Evolutionary conservation across 192 early-diverging fungal species (phyloP).

Genomic region (Coemansia sp.): DNA sequence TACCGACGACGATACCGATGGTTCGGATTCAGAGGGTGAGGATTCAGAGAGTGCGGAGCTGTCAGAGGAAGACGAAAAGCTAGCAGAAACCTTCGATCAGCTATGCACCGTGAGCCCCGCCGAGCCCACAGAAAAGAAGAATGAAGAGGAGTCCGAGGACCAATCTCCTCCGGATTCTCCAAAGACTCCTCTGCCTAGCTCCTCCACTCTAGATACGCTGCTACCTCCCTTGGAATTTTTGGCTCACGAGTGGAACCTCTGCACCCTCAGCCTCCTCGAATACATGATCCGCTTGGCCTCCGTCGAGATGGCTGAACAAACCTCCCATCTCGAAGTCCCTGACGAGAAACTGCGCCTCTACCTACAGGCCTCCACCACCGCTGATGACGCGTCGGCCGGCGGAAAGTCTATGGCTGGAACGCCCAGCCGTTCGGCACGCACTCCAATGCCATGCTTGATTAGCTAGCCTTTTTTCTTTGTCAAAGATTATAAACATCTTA

Average conservation of each 20-base stretch:
- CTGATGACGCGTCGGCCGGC: background rate
- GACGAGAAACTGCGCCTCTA: conserved; percentile 71
- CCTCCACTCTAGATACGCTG: background rate
- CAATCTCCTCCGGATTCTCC: background rate
- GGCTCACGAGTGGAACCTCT: conserved; percentile 32
- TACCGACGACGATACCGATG: background rate
- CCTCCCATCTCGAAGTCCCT: conserved; percentile 60
- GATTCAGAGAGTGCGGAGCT: background rate
- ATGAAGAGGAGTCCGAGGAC: background rate
- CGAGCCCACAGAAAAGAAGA: background rate
- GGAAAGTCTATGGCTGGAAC: background rate
- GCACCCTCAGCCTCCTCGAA: conserved; percentile 63
- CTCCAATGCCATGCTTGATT: background rate
- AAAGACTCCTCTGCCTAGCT: background rate
- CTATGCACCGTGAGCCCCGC: background rate
- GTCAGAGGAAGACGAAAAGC: background rate
- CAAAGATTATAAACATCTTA: too few relatives aligned
- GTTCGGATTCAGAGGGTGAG: background rate
- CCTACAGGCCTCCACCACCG: conserved; percentile 17
- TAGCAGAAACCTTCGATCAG: background rate
- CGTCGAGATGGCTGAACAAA: conserved; percentile 66
- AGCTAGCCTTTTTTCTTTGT: too few relatives aligned
- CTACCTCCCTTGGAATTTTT: conserved; percentile 30
- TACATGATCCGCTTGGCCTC: conserved; percentile 62
- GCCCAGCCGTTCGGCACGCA: background rate